These are phyloP conservation scores for Hypholoma sublateritium DNA, from an alignment of 768 basidiomycete genomes.

Conservation along the genomic window DNA sequence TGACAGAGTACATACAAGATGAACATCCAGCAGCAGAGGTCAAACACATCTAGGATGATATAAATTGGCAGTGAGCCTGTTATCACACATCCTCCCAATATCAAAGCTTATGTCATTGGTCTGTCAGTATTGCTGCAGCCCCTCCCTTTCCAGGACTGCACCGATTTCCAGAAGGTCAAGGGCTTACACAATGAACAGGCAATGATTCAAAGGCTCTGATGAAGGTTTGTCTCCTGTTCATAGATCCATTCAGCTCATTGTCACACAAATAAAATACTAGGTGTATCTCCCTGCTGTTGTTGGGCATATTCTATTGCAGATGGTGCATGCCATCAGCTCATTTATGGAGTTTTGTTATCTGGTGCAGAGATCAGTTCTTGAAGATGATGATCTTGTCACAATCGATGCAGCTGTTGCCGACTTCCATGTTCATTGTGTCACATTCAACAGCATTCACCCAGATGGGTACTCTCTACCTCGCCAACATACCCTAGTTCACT, in stretches of 20 bases:
- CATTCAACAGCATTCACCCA: constrained; percentile 20
- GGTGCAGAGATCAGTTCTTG: constrained; percentile 20
- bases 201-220: constrained; percentile 36
- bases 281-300: constrained; percentile 18
- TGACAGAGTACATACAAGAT: constrained; percentile 25
- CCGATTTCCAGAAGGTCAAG: constrained; percentile 24
- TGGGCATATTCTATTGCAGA: constrained; percentile 14
- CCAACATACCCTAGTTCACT: constrained; percentile 25
- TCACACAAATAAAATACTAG: too few species aligned
- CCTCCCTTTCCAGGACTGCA: constrained; percentile 22
- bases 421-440: constrained; percentile 29
- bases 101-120: too few species aligned
- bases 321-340: constrained; percentile 20
- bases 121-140: constrained; percentile 20
- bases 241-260: too few species aligned
- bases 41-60: constrained; percentile 29
- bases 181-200: constrained; percentile 34
- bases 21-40: constrained; percentile 16
- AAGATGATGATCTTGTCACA: constrained; percentile 9
- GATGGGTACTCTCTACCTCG: constrained; percentile 19
- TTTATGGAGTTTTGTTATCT: constrained; percentile 37
- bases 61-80: constrained; percentile 33
- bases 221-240: constrained; percentile 23
- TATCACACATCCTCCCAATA: too few species aligned
- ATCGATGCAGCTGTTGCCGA: constrained; percentile 17